These are phyloP conservation scores for Phytophthora palmivora DNA, from an alignment of 352 stramenopile genomes.

Conservation along the genomic window DNA sequence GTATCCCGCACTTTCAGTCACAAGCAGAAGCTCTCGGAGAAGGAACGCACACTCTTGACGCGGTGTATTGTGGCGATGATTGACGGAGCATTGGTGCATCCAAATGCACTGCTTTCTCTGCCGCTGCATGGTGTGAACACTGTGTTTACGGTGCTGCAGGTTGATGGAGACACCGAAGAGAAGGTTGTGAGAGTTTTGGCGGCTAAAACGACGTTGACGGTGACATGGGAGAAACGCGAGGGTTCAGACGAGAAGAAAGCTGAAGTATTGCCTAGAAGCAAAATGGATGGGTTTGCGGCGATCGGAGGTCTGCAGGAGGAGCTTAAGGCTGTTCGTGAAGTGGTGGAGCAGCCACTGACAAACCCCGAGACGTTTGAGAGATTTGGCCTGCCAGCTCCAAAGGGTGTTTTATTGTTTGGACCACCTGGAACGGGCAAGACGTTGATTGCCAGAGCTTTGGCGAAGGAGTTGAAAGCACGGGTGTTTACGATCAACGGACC, in stretches of 20 bases:
- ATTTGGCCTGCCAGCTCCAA: slow-evolving; percentile 95
- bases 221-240: slow-evolving; percentile 34
- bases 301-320: slow-evolving; percentile 94
- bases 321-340: slow-evolving; percentile 94
- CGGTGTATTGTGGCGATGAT: slow-evolving; percentile 74
- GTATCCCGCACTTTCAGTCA: slow-evolving; percentile 39
- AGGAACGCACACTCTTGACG: slow-evolving; percentile 58
- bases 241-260: background rate
- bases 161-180: slow-evolving; percentile 25
- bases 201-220: slow-evolving; percentile 35
- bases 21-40: slow-evolving; percentile 51
- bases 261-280: background rate
- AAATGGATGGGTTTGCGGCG: slow-evolving; percentile 58
- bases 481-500: slow-evolving; percentile 98
- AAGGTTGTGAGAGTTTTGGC: slow-evolving; percentile 35
- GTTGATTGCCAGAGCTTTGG: slow-evolving; percentile 93
- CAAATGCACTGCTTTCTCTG: slow-evolving; percentile 56
- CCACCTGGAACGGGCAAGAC: slow-evolving; percentile 97
- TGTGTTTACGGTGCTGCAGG: slow-evolving; percentile 51
- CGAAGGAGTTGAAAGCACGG: slow-evolving; percentile 90
- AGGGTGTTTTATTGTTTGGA: slow-evolving; percentile 96
- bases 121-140: slow-evolving; percentile 66
- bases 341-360: slow-evolving; percentile 95
- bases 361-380: slow-evolving; percentile 94
- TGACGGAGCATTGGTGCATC: slow-evolving; percentile 65